phyloP scores from a whole-genome alignment of 2,329 filamentous ascomycete species.

The Phaeomoniella chlamydospora region DNA sequence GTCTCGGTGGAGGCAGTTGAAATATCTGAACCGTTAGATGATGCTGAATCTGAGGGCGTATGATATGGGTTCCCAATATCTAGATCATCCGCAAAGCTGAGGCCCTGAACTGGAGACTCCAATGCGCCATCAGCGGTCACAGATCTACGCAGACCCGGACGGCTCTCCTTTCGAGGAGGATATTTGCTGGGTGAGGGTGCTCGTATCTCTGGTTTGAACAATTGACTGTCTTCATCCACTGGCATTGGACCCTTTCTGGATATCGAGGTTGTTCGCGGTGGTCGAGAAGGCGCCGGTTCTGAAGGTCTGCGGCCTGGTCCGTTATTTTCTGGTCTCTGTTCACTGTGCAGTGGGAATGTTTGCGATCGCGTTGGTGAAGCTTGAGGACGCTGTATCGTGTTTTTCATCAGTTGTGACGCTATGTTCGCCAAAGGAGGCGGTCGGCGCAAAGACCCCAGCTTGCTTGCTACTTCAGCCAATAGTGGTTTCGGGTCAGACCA shows the following conservation, averaged over 20 bases:
- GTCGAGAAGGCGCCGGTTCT: conserved; percentile 12
- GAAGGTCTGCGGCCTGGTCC: conserved; percentile 13
- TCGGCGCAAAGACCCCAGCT: not conserved
- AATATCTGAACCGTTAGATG: conserved; percentile 48
- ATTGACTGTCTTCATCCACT: conserved; percentile 5
- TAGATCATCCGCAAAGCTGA: conserved; percentile 44
- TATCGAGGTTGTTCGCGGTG: conserved; percentile 5
- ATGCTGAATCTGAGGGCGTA: conserved; percentile 47
- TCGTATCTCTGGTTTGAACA: conserved; percentile 5
- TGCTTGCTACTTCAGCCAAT: not conserved
- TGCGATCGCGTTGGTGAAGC: conserved; percentile 9
- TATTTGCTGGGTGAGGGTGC: not conserved
- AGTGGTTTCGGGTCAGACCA: not conserved
- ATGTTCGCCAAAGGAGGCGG: not conserved
- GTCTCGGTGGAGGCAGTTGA: conserved; percentile 47
- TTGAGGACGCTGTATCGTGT: not conserved
- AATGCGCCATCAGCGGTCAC: not conserved
- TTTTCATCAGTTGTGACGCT: not conserved
- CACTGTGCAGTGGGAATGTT: conserved; percentile 14
- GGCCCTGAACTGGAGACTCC: not conserved
- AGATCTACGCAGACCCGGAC: not conserved
- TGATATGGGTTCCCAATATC: conserved; percentile 51
- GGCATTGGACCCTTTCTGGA: not conserved
- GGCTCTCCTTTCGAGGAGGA: not conserved
- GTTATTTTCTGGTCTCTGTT: conserved; percentile 7